These are phyloP conservation scores for Phytophthora chlamydospora DNA, from an alignment of 352 stramenopile genomes.

Conservation along the genomic window DNA sequence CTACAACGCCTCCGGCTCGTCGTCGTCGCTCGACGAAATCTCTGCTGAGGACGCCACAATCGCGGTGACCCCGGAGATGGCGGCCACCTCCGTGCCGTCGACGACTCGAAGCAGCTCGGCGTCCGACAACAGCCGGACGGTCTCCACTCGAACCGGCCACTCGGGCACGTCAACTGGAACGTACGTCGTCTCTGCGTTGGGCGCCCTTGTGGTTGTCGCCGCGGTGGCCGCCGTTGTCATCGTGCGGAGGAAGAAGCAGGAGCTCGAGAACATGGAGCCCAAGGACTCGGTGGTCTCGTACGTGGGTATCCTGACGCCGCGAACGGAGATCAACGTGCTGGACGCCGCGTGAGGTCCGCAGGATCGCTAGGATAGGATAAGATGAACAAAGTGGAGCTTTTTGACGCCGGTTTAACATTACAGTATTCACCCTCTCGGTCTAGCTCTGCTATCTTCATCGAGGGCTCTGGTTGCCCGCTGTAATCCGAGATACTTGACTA, in stretches of 20 bases:
- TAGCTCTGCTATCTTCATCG: no score
- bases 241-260: conserved; percentile 56
- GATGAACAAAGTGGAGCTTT: conserved; percentile 28
- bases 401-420: no score
- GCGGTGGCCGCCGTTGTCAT: conserved; percentile 41
- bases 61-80: conserved; percentile 8
- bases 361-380: conserved; percentile 19
- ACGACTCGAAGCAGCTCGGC: conserved; percentile 5
- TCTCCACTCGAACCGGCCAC: conserved; percentile 10
- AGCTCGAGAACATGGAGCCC: conserved; percentile 41
- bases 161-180: conserved; percentile 9
- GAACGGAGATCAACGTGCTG: conserved; percentile 42
- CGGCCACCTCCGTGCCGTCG: conserved; percentile 1
- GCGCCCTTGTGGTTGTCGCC: conserved; percentile 22
- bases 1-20: conserved; percentile 23
- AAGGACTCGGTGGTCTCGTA: conserved; percentile 35
- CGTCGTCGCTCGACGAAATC: conserved; percentile 9
- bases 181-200: conserved; percentile 10
- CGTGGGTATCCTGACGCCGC: conserved; percentile 35
- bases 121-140: conserved; percentile 3
- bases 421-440: no score
- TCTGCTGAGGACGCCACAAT: conserved; percentile 10
- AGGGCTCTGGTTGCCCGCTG: no score
- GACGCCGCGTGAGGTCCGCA: conserved; percentile 5
- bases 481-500: no score